These are phyloP conservation scores for Alternaria sp. DNA, from an alignment of 2,329 filamentous ascomycete genomes.

Conservation along the genomic window DNA sequence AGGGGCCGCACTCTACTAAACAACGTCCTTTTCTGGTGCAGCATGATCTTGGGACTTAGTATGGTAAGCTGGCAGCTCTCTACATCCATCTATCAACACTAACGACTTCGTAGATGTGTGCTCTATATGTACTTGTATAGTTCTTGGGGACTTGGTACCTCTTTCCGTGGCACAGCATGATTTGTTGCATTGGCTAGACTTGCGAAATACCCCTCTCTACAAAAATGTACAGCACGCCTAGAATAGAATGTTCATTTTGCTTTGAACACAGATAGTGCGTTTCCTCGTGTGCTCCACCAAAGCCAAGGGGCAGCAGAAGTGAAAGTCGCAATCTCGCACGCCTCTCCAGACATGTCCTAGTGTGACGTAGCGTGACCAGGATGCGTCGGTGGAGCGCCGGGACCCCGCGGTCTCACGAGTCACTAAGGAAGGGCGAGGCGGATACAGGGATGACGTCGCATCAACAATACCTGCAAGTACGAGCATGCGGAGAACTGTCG, in stretches of 20 bases:
- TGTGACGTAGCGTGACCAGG: slow-evolving; percentile 18
- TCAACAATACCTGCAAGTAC: slow-evolving; percentile 13
- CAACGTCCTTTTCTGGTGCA: slow-evolving; percentile 84
- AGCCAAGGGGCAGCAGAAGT: neutral
- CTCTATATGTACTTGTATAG: slow-evolving; percentile 51
- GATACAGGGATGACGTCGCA: slow-evolving; percentile 29
- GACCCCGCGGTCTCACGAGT: slow-evolving; percentile 21
- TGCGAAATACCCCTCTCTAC: slow-evolving; percentile 32
- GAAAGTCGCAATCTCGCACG: slow-evolving; percentile 16
- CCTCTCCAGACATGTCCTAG: slow-evolving; percentile 9
- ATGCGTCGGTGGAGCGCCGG: slow-evolving; percentile 14
- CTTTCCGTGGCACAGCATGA: neutral
- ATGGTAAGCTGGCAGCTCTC: slow-evolving; percentile 65
- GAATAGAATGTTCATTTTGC: neutral
- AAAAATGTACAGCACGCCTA: neutral
- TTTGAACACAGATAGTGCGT: neutral
- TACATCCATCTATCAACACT: neutral
- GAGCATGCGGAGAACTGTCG: neutral
- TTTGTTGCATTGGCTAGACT: slow-evolving; percentile 9
- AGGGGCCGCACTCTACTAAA: slow-evolving; percentile 76
- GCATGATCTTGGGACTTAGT: slow-evolving; percentile 86
- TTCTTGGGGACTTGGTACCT: neutral
- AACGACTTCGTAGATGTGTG: slow-evolving; percentile 46
- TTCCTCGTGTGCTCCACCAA: neutral
- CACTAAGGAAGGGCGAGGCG: slow-evolving; percentile 11